A percentile compares a stretch with the other conserved stretches of the same genome.
phyloP scores from a whole-genome alignment of 1,284 basidiomycete genomes.

The Boletellus deceptivus region DNA sequence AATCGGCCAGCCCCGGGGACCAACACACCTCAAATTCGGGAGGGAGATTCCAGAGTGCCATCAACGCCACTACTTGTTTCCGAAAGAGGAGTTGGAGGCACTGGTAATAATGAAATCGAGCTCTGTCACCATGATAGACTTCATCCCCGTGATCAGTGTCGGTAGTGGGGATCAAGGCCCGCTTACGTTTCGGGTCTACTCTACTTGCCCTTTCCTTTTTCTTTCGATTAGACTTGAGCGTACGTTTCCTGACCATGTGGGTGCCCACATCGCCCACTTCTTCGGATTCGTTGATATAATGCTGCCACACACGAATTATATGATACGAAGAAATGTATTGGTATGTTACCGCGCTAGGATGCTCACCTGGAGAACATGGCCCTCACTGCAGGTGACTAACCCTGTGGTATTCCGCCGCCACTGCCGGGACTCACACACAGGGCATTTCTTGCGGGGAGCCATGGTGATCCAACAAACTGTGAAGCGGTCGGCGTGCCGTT shows the following conservation, averaged over 20 bases:
- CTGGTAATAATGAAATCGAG: conserved; percentile 76
- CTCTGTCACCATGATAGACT: conserved; percentile 82
- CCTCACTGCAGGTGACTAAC: conserved; percentile 71
- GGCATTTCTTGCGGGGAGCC: conserved; percentile 59
- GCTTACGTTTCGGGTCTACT: conserved; percentile 58
- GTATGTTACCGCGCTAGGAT: neutral
- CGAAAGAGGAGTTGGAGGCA: conserved; percentile 78
- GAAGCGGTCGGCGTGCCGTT: too few species aligned
- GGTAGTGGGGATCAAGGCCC: neutral
- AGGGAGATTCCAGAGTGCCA: conserved; percentile 68
- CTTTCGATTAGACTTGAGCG: conserved; percentile 52
- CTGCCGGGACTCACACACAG: conserved; percentile 69
- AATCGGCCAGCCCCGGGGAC: neutral
- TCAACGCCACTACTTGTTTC: conserved; percentile 68
- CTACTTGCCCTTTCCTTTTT: conserved; percentile 48
- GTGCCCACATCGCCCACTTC: conserved; percentile 58
- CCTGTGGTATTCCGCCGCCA: conserved; percentile 79
- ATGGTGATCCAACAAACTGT: conserved; percentile 30
- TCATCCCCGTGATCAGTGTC: conserved; percentile 8
- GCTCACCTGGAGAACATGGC: conserved; percentile 72
- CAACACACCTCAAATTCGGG: conserved; percentile 72
- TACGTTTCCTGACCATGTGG: conserved; percentile 60
- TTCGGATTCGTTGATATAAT: conserved; percentile 69
- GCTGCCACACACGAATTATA: conserved; percentile 40
- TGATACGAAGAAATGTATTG: neutral